Percentiles rank a stretch among this genome's conserved stretches.
These are phyloP conservation scores for Moesziomyces globuligerus DNA, from an alignment of 1,284 basidiomycete species.

Conservation along the genomic window DNA sequence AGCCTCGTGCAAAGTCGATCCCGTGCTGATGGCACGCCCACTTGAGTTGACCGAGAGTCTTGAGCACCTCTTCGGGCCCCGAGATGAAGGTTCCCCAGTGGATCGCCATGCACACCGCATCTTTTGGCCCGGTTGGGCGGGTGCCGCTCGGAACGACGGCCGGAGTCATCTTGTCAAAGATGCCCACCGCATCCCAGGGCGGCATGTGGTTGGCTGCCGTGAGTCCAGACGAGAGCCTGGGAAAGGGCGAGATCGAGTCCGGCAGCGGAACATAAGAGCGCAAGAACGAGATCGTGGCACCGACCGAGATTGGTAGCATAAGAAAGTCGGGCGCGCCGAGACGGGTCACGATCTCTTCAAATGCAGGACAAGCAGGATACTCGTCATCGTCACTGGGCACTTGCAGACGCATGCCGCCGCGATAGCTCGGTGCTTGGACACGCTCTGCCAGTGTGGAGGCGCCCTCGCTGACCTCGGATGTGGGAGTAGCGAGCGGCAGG, in stretches of 20 bases:
- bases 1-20: conserved; percentile 13
- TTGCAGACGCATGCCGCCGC: conserved; percentile 20
- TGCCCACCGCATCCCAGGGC: conserved; percentile 55
- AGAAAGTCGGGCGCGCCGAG: conserved; percentile 53
- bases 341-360: conserved; percentile 45
- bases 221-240: conserved; percentile 50
- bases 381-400: conserved; percentile 2
- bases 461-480: conserved; percentile 13
- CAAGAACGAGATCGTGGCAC: conserved; percentile 62
- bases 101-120: conserved; percentile 32
- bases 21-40: conserved; percentile 32
- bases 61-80: conserved; percentile 39
- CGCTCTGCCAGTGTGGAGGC: conserved; percentile 1
- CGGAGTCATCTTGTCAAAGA: conserved; percentile 49
- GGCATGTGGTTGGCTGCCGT: conserved; percentile 63
- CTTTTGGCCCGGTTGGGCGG: background rate
- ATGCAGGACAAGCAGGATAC: conserved; percentile 61
- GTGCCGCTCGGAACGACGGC: background rate
- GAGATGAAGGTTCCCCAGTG: conserved; percentile 51
- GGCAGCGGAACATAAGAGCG: conserved; percentile 58
- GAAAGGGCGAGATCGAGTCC: conserved; percentile 52
- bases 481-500: conserved; percentile 4
- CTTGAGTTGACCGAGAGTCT: conserved; percentile 36
- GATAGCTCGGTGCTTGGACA: conserved; percentile 8
- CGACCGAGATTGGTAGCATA: conserved; percentile 63